Percentiles rank a stretch among this genome's conserved stretches.
Conservation (phyloP, 371 early-diverging fungal species). For the Rhizopus delemar region DNA sequence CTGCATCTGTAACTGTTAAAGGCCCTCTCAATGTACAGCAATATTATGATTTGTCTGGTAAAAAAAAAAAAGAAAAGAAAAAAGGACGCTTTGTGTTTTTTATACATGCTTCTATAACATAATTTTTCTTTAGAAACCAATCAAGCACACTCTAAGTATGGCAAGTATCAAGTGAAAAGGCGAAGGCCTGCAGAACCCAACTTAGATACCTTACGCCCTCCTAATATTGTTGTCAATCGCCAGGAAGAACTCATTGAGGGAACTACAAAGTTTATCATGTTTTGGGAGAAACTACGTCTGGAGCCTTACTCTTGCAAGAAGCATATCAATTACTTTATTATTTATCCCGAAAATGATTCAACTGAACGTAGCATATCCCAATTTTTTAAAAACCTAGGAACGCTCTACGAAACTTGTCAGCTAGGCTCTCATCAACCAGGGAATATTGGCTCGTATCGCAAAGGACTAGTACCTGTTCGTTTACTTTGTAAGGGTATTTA, state of each 20-base stretch:
- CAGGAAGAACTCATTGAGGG: constrained; percentile 65
- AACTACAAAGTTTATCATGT: constrained; percentile 53
- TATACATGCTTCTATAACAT: neutral
- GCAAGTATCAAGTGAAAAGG: constrained; percentile 66
- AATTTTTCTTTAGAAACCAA: constrained; percentile 41
- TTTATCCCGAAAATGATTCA: constrained; percentile 54
- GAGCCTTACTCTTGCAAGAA: constrained; percentile 61
- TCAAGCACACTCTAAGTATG: constrained; percentile 62
- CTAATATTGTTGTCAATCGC: constrained; percentile 58
- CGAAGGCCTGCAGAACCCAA: constrained; percentile 60
- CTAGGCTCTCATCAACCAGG: constrained; percentile 59
- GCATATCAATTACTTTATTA: constrained; percentile 55
- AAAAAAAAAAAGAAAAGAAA: neutral
- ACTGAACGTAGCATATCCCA: constrained; percentile 41
- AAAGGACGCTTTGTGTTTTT: neutral
- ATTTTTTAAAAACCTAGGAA: constrained; percentile 58
- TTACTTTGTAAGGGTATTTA: constrained; percentile 40
- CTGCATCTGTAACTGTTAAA: constrained; percentile 43
- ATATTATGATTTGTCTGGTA: constrained; percentile 52
- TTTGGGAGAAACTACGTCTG: constrained; percentile 66
- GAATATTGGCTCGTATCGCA: constrained; percentile 39
- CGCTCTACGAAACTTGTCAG: constrained; percentile 55
- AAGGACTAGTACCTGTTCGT: constrained; percentile 54
- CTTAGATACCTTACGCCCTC: constrained; percentile 48
- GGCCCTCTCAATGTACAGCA: constrained; percentile 54